Base-by-base conservation (phyloP, 768 basidiomycete species). In the Mycena metata region DNA sequence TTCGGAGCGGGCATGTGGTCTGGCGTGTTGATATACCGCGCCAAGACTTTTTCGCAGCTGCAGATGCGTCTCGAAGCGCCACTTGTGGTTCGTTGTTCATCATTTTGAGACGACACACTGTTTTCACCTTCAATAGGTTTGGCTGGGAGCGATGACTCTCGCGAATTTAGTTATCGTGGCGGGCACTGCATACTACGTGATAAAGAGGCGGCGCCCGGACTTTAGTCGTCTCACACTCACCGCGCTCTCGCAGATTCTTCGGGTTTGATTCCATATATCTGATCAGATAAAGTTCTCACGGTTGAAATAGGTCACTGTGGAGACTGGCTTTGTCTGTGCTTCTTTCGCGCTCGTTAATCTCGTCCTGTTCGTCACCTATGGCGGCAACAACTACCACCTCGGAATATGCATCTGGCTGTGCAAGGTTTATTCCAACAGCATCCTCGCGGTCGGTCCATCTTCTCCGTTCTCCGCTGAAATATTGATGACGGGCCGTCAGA, bases 381-480 rank as follows among this genome's bases (percentile, higher is more conserved):
- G 67, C 5, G 64, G 63, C 2, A 69, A 69, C 51, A 74, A 68
- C 21, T 74, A 71, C 46, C 73, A 73, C 33, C 67, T 77, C 0
- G 69, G 59, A 15, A 23, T 55, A 5, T 70, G 69, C 41, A 70
- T 70, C 60, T 72, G 46, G 64, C 41, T 74, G 12, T 69, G 70
- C 9, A 77, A 77, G 41, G 66, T 77, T 16, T 77, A 77, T 65
- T 73, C 72, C 16, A 75, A 74, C 35, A 23, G 46, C 47, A 61
- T 63, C 15, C 30, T 63, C 26, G 30, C 36, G 19, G 61, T 54
- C 6, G 0, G 60, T 26, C 10, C 46, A 35, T 5, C 11, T 24
- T n/a, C n/a, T n/a, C n/a, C n/a, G n/a, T n/a, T n/a, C n/a, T n/a
- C n/a, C n/a, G n/a, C n/a, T n/a, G n/a, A n/a, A n/a, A 15, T 21